phyloP scores from a whole-genome alignment of 2,329 filamentous ascomycete genomes.

The Aureobasidium uvarum region DNA sequence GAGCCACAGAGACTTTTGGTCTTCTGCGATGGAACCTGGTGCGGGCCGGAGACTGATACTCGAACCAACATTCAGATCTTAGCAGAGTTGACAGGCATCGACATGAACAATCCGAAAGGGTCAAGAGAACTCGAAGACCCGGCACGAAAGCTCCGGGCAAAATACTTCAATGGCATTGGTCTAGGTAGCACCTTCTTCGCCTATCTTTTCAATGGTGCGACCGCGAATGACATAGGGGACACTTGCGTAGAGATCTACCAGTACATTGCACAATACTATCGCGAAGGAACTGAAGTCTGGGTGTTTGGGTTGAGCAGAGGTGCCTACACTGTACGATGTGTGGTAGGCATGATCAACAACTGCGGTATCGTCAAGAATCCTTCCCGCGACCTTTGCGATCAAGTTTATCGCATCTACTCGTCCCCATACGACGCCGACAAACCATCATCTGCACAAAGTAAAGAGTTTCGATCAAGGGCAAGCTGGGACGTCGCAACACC shows the following conservation, averaged over 20 bases:
- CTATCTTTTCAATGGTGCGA: conserved; percentile 41
- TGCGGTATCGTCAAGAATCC: conserved; percentile 33
- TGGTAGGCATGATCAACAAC: conserved; percentile 43
- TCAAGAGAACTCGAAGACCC: conserved; percentile 33
- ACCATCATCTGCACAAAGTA: conserved; percentile 34
- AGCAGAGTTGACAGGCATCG: conserved; percentile 37
- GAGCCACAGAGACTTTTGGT: conserved; percentile 18
- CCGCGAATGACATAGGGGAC: conserved; percentile 39
- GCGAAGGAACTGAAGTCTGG: conserved; percentile 38
- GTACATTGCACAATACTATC: conserved; percentile 41
- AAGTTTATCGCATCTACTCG: conserved; percentile 39
- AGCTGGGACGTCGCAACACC: conserved; percentile 38
- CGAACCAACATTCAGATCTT: conserved; percentile 38
- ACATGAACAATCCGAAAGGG: conserved; percentile 30
- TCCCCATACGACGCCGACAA: conserved; percentile 35
- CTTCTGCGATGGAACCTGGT: conserved; percentile 30
- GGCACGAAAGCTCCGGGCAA: conserved; percentile 34
- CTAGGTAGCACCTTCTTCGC: conserved; percentile 39
- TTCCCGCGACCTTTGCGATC: conserved; percentile 33
- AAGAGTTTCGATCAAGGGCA: conserved; percentile 29
- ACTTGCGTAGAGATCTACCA: conserved; percentile 40
- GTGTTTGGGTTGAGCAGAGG: conserved; percentile 45
- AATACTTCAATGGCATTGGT: conserved; percentile 42
- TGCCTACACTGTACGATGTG: conserved; percentile 44
- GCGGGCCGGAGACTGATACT: conserved; percentile 40